These are phyloP conservation scores for Lepidium aucheri DNA, from an alignment of 345 rosid species.

Conservation along the genomic window DNA sequence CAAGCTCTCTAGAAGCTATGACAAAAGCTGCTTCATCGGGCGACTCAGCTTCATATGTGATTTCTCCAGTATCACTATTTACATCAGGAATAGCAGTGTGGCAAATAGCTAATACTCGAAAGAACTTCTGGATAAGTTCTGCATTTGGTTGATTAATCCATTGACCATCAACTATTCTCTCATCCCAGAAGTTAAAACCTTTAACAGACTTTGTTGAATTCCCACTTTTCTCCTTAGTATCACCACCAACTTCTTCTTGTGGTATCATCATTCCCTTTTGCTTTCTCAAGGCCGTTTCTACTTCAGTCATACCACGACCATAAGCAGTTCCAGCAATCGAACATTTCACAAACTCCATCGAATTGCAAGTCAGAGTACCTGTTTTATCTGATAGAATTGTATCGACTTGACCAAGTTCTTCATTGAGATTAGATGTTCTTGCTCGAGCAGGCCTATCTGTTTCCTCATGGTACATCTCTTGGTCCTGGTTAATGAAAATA, in stretches of 20 bases:
- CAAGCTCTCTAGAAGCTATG: conserved; percentile 71
- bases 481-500: conserved; percentile 80
- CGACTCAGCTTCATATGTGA: conserved; percentile 81
- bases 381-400: conserved; percentile 88
- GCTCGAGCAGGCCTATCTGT: conserved; percentile 68
- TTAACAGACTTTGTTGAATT: conserved; percentile 33
- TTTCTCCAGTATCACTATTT: conserved; percentile 31
- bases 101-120: conserved; percentile 62
- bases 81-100: conserved; percentile 73
- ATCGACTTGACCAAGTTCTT: conserved; percentile 89
- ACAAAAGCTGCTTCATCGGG: conserved; percentile 89
- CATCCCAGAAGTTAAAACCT: conserved; percentile 84
- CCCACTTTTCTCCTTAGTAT: neutral
- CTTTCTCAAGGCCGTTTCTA: conserved; percentile 50
- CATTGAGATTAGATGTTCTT: conserved; percentile 84
- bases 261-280: conserved; percentile 19
- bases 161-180: conserved; percentile 55
- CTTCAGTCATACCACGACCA: conserved; percentile 77
- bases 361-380: conserved; percentile 90
- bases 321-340: conserved; percentile 67
- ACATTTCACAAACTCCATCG: conserved; percentile 93
- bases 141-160: conserved; percentile 55
- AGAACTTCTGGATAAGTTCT: conserved; percentile 44
- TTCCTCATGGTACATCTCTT: conserved; percentile 59
- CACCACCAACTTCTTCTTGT: conserved; percentile 29